Evolutionary conservation across 768 basidiomycete species (phyloP).

Genomic region (Steccherinum ochraceum): DNA sequence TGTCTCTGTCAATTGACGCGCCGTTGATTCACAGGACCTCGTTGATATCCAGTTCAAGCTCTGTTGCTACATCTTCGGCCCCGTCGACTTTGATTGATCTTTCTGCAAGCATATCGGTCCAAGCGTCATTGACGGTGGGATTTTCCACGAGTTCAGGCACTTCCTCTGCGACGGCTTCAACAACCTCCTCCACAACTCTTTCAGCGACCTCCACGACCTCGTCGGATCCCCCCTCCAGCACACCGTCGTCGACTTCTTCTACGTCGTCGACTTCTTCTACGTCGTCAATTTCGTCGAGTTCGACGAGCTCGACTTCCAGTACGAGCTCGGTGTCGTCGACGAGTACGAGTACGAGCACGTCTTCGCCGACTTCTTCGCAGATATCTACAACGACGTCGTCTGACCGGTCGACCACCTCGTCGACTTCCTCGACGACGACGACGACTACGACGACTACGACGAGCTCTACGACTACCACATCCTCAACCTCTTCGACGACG

Average conservation of each 20-base stretch:
- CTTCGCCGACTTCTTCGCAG: not conserved
- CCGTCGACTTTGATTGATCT: not conserved
- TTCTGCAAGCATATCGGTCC: not conserved
- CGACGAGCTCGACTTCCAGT: not conserved
- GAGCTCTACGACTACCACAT: constrained; percentile 1
- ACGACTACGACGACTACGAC: not conserved
- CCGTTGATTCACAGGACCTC: no score
- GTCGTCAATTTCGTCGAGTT: not conserved
- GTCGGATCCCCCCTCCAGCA: not conserved
- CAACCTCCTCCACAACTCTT: not conserved
- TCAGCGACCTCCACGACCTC: not conserved
- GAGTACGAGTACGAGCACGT: not conserved
- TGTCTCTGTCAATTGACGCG: no score
- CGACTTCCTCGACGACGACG: not conserved
- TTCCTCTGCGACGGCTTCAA: not conserved
- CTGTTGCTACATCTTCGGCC: not conserved
- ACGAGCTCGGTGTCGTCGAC: not conserved
- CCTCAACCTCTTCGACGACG: not conserved
- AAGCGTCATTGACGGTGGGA: not conserved
- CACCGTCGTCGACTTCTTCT: not conserved
- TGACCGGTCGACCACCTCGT: not conserved
- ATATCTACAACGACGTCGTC: not conserved
- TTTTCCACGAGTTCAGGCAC: not conserved
- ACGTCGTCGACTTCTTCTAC: not conserved
- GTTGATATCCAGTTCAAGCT: no score